Percentiles rank a stretch among this genome's conserved stretches.
Conservation (phyloP, 2,329 filamentous ascomycete genomes). For the Aureobasidium sp. region DNA sequence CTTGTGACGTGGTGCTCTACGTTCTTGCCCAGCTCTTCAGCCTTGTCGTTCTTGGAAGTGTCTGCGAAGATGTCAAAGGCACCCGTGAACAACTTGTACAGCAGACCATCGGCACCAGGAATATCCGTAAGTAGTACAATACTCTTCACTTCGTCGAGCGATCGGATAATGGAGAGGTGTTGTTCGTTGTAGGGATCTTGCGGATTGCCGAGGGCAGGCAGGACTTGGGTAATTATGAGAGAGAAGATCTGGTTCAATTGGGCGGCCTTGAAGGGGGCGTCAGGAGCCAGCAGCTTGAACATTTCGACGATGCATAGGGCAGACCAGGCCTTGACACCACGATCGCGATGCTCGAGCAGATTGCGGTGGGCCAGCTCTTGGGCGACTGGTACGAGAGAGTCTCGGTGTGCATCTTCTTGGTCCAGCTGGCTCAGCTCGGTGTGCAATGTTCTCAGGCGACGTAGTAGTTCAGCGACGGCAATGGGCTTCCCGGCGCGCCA, state of each 20-base stretch:
- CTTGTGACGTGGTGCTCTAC: conserved; percentile 89
- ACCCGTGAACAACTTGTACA: conserved; percentile 73
- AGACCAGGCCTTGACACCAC: conserved; percentile 82
- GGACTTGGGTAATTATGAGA: conserved; percentile 73
- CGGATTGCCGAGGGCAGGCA: conserved; percentile 79
- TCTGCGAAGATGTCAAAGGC: conserved; percentile 90
- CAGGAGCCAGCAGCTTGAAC: conserved; percentile 82
- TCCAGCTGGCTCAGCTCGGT: conserved; percentile 80
- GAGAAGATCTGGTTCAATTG: conserved; percentile 96
- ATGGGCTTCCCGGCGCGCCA: conserved; percentile 92
- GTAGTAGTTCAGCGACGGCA: conserved; percentile 70
- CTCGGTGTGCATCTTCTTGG: conserved; percentile 74
- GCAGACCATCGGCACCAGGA: conserved; percentile 69
- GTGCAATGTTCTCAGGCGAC: conserved; percentile 70
- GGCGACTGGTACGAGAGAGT: conserved; percentile 77
- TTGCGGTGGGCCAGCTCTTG: conserved; percentile 77
- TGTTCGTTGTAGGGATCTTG: conserved; percentile 86
- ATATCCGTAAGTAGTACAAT: conserved; percentile 87
- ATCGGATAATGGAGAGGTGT: conserved; percentile 84
- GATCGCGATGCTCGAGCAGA: conserved; percentile 84
- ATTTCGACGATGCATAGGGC: conserved; percentile 90
- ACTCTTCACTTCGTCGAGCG: conserved; percentile 87
- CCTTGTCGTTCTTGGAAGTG: conserved; percentile 63
- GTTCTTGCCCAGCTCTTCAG: conserved; percentile 82
- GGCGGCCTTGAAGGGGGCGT: conserved; percentile 84